These are phyloP conservation scores for Quercus tomentella DNA, from an alignment of 331 rosid genomes.

Conservation along the genomic window DNA sequence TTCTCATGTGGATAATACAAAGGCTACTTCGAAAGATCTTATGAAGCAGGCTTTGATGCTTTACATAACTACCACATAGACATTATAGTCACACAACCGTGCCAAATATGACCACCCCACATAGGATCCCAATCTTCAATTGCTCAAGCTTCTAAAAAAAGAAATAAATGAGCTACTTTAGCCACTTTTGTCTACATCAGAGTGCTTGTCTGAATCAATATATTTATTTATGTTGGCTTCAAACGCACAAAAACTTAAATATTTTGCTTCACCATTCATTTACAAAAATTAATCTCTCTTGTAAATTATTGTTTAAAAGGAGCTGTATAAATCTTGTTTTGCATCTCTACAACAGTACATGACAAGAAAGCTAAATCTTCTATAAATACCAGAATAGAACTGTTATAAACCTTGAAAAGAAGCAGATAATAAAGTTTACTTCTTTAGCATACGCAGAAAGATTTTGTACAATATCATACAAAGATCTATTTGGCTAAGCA, in stretches of 20 bases:
- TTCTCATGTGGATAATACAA: constrained; percentile 29
- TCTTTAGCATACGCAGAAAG: not conserved
- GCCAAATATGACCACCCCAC: not conserved
- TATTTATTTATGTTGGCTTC: not conserved
- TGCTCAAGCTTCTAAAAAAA: not conserved
- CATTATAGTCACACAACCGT: not conserved
- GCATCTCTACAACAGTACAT: no score
- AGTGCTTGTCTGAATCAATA: not conserved
- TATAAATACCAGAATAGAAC: not conserved
- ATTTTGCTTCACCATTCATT: not conserved
- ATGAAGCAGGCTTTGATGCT: constrained; percentile 98
- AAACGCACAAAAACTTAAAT: not conserved
- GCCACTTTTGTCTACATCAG: not conserved
- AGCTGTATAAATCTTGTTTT: no score
- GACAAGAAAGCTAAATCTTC: not conserved
- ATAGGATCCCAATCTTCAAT: not conserved
- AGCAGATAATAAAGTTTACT: not conserved
- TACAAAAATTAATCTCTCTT: not conserved
- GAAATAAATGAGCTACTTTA: not conserved
- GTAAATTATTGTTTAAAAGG: no score
- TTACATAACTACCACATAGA: not conserved
- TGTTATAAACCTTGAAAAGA: not conserved
- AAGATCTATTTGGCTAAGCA: not conserved
- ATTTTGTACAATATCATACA: constrained; percentile 17
- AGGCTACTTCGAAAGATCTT: constrained; percentile 67